A percentile compares a stretch with the other conserved stretches of the same genome.
Conservation (phyloP, 2,329 filamentous ascomycete genomes). For the Aureobasidium zeae region DNA sequence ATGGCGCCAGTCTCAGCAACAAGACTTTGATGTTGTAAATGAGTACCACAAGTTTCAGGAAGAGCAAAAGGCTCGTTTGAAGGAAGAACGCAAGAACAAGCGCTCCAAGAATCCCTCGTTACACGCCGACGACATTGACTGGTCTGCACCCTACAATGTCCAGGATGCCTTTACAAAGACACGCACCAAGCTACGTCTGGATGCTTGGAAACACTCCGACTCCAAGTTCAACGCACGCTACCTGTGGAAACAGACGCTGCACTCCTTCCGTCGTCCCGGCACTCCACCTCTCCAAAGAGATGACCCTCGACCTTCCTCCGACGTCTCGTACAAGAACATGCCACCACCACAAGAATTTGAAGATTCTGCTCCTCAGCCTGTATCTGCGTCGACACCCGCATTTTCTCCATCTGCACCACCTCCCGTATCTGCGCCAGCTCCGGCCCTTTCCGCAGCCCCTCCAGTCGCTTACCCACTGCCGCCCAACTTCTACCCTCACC, state of each 20-base stretch:
- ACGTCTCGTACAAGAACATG: conserved; percentile 13
- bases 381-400: conserved; percentile 23
- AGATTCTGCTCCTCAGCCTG: conserved; percentile 39
- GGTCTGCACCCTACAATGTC: conserved; percentile 88
- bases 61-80: conserved; percentile 45
- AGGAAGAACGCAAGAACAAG: conserved; percentile 64
- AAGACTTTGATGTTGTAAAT: conserved; percentile 65
- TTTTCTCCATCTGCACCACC: conserved; percentile 24
- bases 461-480: not conserved
- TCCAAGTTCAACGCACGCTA: conserved; percentile 70
- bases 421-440: not conserved
- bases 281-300: conserved; percentile 40
- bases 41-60: conserved; percentile 17
- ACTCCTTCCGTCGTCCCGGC: conserved; percentile 55
- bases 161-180: conserved; percentile 45
- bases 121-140: conserved; percentile 42
- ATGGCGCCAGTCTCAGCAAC: conserved; percentile 37
- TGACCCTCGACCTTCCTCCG: conserved; percentile 37
- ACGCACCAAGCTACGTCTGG: conserved; percentile 55
- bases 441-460: not conserved
- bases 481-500: conserved; percentile 17
- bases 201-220: conserved; percentile 75
- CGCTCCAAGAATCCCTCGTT: conserved; percentile 38
- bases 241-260: conserved; percentile 78
- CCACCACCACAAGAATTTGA: conserved; percentile 11